Conservation (phyloP, 1,284 basidiomycete genomes). For the Melampsora americana region DNA sequence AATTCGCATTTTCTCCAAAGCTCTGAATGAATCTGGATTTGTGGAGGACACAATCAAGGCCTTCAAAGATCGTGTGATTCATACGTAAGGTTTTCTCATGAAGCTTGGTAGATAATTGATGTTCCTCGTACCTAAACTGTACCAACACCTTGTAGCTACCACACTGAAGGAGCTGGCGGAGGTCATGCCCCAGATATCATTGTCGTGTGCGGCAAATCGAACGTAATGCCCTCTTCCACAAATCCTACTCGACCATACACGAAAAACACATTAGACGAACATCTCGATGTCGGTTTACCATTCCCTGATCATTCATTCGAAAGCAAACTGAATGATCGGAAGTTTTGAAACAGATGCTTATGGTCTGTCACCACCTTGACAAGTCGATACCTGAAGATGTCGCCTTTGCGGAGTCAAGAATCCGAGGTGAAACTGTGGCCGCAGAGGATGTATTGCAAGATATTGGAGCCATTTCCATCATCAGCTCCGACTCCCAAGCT, state of each 20-base stretch:
- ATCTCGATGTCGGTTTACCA: conserved; percentile 72
- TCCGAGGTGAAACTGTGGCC: conserved; percentile 91
- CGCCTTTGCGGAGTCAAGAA: conserved; percentile 94
- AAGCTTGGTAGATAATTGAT: background rate
- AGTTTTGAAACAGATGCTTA: conserved; percentile 70
- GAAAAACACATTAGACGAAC: conserved; percentile 90
- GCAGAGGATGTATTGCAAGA: conserved; percentile 97
- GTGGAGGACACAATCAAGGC: conserved; percentile 75
- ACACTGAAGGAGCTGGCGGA: conserved; percentile 91
- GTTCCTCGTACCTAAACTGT: background rate
- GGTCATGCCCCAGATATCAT: conserved; percentile 99
- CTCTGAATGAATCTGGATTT: conserved; percentile 50
- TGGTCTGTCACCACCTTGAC: conserved; percentile 63
- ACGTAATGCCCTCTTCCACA: conserved; percentile 94
- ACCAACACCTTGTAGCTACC: conserved; percentile 60
- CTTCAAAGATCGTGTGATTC: conserved; percentile 86
- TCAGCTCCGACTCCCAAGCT: conserved; percentile 90
- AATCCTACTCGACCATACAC: conserved; percentile 94
- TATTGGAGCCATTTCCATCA: conserved; percentile 87
- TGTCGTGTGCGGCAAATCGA: conserved; percentile 80
- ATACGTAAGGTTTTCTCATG: conserved; percentile 60
- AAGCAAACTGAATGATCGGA: background rate
- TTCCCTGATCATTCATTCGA: background rate
- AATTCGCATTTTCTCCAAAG: conserved; percentile 11
- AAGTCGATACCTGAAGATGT: conserved; percentile 71